phyloP scores from a whole-genome alignment of 805 yeast species.

The Danielozyma ontarioensis region DNA sequence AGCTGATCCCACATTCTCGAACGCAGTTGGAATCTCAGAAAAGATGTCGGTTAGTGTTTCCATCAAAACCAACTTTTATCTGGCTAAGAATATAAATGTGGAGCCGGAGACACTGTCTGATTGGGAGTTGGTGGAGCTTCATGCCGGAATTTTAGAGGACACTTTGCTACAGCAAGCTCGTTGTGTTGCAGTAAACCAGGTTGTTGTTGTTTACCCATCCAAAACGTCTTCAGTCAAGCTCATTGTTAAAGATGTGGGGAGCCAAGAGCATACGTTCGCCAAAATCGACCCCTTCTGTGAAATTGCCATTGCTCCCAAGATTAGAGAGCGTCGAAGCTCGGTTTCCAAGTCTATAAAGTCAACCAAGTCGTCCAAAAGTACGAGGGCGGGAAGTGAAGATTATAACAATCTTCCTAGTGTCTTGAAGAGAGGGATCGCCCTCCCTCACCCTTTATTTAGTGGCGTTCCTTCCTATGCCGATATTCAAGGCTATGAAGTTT shows the following conservation, averaged over 20 bases:
- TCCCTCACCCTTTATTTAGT: conserved; percentile 44
- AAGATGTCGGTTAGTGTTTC: conserved; percentile 33
- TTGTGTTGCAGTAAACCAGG: conserved; percentile 57
- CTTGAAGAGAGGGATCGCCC: conserved; percentile 48
- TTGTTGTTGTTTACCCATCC: conserved; percentile 65
- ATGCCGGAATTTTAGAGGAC: conserved; percentile 72
- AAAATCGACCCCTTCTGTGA: conserved; percentile 61
- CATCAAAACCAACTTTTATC: conserved; percentile 45
- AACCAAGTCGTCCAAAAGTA: conserved; percentile 8
- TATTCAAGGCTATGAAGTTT: conserved; percentile 37
- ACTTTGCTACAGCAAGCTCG: conserved; percentile 75
- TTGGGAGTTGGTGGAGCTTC: conserved; percentile 86
- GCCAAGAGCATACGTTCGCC: conserved; percentile 41
- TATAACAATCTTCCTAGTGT: conserved; percentile 27
- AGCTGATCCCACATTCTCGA: conserved; percentile 66
- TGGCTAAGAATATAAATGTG: conserved; percentile 58
- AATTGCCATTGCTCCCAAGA: conserved; percentile 69
- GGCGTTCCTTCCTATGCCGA: conserved; percentile 12
- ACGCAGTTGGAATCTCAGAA: conserved; percentile 42
- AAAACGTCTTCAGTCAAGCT: conserved; percentile 57
- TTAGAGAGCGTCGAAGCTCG: conserved; percentile 13
- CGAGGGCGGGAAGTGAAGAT: conserved; percentile 15
- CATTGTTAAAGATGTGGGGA: conserved; percentile 40
- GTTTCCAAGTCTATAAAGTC: conserved; percentile 15
- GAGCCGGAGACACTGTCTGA: conserved; percentile 77